These are phyloP conservation scores for Pichia sp. DNA, from an alignment of 1,139 yeast genomes.

Conservation along the genomic window DNA sequence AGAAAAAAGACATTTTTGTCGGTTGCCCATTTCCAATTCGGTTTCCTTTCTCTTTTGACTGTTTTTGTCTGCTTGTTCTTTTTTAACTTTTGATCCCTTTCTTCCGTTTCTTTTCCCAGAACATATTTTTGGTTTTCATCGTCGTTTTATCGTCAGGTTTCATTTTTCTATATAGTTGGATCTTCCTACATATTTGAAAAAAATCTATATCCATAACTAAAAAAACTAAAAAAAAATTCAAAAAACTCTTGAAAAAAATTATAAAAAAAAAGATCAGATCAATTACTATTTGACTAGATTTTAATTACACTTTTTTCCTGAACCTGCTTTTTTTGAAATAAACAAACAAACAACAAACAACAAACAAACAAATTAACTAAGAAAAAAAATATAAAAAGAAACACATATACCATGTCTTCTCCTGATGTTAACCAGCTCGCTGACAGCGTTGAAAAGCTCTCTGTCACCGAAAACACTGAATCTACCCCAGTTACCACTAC, in stretches of 20 bases:
- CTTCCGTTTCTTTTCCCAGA: conserved; percentile 8
- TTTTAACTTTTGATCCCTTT: neutral
- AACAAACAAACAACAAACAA: conserved; percentile 17
- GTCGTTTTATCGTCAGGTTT: conserved; percentile 13
- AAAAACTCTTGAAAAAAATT: conserved; percentile 23
- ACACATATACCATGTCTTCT: conserved; percentile 40
- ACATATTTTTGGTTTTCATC: conserved; percentile 19
- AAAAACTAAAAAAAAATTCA: conserved; percentile 16
- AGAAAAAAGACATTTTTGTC: conserved; percentile 5
- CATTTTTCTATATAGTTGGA: conserved; percentile 15
- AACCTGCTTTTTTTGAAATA: conserved; percentile 12
- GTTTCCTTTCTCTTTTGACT: neutral
- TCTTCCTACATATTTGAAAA: conserved; percentile 13
- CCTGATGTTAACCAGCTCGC: conserved; percentile 47
- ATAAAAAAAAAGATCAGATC: conserved; percentile 17
- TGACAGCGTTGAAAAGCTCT: conserved; percentile 55
- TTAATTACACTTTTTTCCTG: conserved; percentile 16
- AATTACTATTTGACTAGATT: conserved; percentile 8
- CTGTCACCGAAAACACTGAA: conserved; percentile 35
- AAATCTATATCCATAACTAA: conserved; percentile 2
- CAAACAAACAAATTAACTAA: neutral
- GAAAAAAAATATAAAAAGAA: conserved; percentile 2
- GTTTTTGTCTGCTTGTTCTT: neutral
- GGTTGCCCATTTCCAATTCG: conserved; percentile 1
- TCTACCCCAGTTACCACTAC: conserved; percentile 34